Evolutionary conservation across 208 protist species (phyloP), one percentile per base, ranked within the genome.

Genomic region (Endotrypanum monterogeii): DNA sequence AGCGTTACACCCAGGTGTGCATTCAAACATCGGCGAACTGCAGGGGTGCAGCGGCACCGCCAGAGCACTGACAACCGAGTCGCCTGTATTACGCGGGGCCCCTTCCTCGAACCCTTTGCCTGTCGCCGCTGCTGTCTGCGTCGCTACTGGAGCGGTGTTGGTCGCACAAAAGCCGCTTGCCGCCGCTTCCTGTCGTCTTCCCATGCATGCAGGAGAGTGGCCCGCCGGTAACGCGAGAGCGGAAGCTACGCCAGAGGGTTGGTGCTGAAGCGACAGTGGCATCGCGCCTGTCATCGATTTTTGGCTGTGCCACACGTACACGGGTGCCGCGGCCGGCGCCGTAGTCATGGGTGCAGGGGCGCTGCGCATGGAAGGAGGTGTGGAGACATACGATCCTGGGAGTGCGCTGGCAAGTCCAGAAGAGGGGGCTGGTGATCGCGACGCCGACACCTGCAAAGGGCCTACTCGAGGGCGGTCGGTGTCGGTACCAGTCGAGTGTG

Each of bases 251-350:
- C 28, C 16, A 20, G 65, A 32, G 48, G 65, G 50, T 30, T 20
- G 46, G 25, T 41, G 65, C 65, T 57, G 37, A 28, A 44, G 65
- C 65, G 57, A n/a, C 65, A 44, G 55, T 58, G 65, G 20, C 32
- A 30, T 18, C 30, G 44, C 32, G 20, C 46, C 48, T 39, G 44
- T 30, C 44, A 28, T 25, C 28, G 46, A 50, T 25, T 18, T 70
- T 18, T 44, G 6, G 65, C 20, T 54, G 50, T 70, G 65, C 65
- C 65, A 70, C 32, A 56, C 28, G 23, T 70, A 70, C 41, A 70
- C 65, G 50, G 65, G 46, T 2, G 65, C 18, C 18, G 18, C 65
- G 11, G 37, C 25, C 5, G 46, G 46, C 30, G 16, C 50, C 5
- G n/a, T 18, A 48, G 35, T 14, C 35, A 30, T 35, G 16, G 67